Evolutionary conservation across 257 asterid genomes (phyloP), one percentile per base, ranked within the genome.

Genomic region (Vinca minor): DNA sequence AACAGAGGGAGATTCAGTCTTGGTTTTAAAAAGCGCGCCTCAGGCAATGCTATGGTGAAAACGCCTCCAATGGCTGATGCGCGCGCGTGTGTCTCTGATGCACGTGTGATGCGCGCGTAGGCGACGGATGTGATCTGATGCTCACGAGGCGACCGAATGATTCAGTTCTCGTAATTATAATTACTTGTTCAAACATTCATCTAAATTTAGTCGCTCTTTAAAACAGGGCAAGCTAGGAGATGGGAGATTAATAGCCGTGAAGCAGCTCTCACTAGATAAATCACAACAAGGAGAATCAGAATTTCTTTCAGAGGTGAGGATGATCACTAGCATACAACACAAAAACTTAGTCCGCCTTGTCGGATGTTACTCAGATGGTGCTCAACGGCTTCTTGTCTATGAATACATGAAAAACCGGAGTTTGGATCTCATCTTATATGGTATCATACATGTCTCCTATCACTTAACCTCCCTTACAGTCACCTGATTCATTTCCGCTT

Each of bases 361-460:
- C 3, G 91, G 96, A 14, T 85, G 96, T 76, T 88, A 91, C 77
- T 83, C 91, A 13, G 87, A 85, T 61, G 87, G 94, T 59, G 79
- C 76, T 74, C 91, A 85, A 39, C 69, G 94, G 41, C 82, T 87
- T 12, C 94, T 87, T 52, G 92, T 86, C 53, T 88, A 88, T 34
- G 96, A 88, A 74, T 86, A 84, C 75, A 81, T 88, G 92, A 88
- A 84, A 75, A 86, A 88, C 63, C 62, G 86, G 68, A 86, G 96
- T 65, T 78, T 88, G 75, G 96, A 88, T 67, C 89, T 58, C 68
- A 84, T 86, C 53, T 6, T 88, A 60, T 86, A 79, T 58, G 95
- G 96, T 88, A 86, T 62, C 36, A 28, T 63, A 64, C 18, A 10
- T 41, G n/a, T 45, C 44, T 63, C 35, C 59, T 69, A 0, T 38